Evolutionary conservation across 805 yeast genomes (phyloP).

Genomic region (Candida railenensis): DNA sequence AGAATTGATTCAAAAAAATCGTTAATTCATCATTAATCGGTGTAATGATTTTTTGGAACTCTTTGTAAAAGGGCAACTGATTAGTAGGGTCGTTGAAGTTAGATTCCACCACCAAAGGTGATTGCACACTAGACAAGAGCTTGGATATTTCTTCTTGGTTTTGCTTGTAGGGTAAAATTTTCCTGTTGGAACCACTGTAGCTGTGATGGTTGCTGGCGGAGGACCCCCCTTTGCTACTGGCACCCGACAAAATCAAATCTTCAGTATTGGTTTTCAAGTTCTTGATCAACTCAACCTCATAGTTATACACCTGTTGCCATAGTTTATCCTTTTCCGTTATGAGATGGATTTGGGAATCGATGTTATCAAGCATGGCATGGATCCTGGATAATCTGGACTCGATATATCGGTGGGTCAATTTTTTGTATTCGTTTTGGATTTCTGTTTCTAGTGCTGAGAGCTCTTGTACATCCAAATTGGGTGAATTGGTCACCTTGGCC

Average conservation of each 20-base stretch:
- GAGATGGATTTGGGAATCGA: conserved; percentile 23
- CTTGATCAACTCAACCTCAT: conserved; percentile 35
- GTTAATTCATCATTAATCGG: conserved; percentile 22
- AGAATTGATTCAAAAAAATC: conserved; percentile 25
- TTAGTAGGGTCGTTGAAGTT: conserved; percentile 13
- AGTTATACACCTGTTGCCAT: conserved; percentile 31
- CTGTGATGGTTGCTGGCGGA: neutral
- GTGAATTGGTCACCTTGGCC: conserved; percentile 11
- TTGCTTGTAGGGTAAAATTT: conserved; percentile 20
- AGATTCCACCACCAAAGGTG: conserved; percentile 34
- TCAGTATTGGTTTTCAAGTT: conserved; percentile 32
- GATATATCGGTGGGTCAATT: conserved; percentile 23
- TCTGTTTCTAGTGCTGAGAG: conserved; percentile 19
- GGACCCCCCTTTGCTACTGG: conserved; percentile 8
- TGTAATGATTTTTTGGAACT: conserved; percentile 19
- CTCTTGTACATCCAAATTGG: conserved; percentile 22
- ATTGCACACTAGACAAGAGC: conserved; percentile 27
- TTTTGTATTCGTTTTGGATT: conserved; percentile 22
- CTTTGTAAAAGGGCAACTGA: conserved; percentile 21
- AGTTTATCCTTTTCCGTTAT: conserved; percentile 27
- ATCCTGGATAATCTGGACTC: conserved; percentile 28
- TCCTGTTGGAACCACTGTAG: conserved; percentile 8
- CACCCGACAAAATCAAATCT: conserved; percentile 18
- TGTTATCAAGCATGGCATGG: conserved; percentile 20
- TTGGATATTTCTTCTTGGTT: conserved; percentile 31